Evolutionary conservation across 2,329 filamentous ascomycete species (phyloP), one percentile per base, ranked within the genome.

Genomic region (Colletotrichum gigasporum): DNA sequence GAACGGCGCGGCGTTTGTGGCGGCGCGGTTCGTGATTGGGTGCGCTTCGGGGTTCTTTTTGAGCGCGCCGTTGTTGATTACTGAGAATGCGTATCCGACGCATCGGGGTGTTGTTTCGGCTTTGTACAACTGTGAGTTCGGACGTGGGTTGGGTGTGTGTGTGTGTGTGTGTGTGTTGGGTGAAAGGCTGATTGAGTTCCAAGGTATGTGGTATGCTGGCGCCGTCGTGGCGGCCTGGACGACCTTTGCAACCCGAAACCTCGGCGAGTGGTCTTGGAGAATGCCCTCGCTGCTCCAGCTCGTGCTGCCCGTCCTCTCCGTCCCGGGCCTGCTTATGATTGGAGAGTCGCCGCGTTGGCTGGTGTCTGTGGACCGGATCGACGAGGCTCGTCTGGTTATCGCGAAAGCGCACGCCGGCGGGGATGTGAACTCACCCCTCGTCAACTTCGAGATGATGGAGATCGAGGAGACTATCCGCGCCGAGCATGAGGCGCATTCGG

Each of bases 281-380:
- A 52, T 66, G 18, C 63, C 63, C 24, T 66, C 63, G 30, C 71
- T 83, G 3, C 69, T 86, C 2, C 83, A 85, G 65, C 78, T 80
- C 63, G 77, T 74, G 16, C 76, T 57, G 79, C 81, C 80, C 2
- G 54, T 78, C 16, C 65, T 82, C 47, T 69, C 71, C 56, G 57
- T 72, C 20, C 62, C 65, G 22, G 69, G 67, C 45, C 68, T 73
- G 39, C 68, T 71, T 63, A 61, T 71, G 26, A 69, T 73, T 26
- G 70, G 69, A 30, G 72, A 74, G 64, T 73, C 72, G 12, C 71
- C 72, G 11, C 12, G 44, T 6, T 28, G 44, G 26, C 66, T 74
- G 16, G 69, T 73, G 30, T 73, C 68, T 0, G 58, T 55, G 7
- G 70, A 72, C 62, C 69, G 71, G 68, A 67, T 66, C 34, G 71